Evolutionary conservation across 139 green algal species (phyloP), one percentile per base, ranked within the genome.

Genomic region (Eudorina sp.): DNA sequence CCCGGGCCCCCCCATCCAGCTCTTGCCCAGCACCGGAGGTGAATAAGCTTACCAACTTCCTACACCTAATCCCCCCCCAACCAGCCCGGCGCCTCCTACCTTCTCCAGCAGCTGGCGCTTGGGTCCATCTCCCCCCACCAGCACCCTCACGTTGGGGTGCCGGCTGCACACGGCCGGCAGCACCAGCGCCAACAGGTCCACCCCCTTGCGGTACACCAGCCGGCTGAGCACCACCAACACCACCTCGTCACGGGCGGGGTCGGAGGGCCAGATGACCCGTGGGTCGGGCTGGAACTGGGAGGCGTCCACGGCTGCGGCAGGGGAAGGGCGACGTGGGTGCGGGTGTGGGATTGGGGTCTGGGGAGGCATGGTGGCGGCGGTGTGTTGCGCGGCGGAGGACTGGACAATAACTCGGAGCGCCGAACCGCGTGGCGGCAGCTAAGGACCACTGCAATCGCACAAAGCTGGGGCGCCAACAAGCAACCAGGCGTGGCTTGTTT

Each of bases 181-280:
- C 45, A 97, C 92, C 6, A 95, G 91, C 0, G 94, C 94, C 62
- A 99, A 92, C 53, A 99, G 94, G 94, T 99, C 98, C 14, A 98
- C 94, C 48, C 97, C 98, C 81, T 99, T 99, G 64, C 98, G 92
- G 89, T 99, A 99, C 85, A 98, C 96, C 87, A 99, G 90, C 18
- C 98, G 91, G 83, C 91, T 96, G 13, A 99, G 89, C 0, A 96
- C 92, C 31, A 99, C 94, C 7, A 99, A 13, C 34, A 68, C 73
- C 73, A 74, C 53, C 31, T 46, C 58, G n/a, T 82, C 72, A 21
- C 1, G 38, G 53, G 31, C 2, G 29, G 78, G 53, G 51, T 43
- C 66, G 58, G n/a, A 72, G n/a, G 77, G 53, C 76, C 86, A 86
- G 41, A 31, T 53, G 72, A 36, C 81, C 2, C 27, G 8, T 16